Evolutionary conservation across 352 stramenopile genomes (phyloP), one percentile per base, ranked within the genome.

Genomic region (Phytophthora nicotianae): DNA sequence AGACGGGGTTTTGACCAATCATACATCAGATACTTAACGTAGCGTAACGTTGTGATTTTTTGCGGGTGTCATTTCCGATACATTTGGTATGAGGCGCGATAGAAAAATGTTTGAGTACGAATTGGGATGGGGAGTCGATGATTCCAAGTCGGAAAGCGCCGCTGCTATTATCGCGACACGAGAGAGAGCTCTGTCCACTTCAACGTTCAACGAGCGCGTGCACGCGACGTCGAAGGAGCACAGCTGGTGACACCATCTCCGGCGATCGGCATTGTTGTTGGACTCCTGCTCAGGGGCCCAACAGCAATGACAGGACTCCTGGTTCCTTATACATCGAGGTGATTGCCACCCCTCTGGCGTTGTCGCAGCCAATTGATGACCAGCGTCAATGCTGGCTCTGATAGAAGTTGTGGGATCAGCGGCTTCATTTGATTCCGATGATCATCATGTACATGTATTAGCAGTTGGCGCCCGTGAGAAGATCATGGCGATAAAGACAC

Each of bases 351-450:
- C 16, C 11, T 48, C 13, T 37, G 48, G 4, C 14, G 38, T 5
- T 61, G 55, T n/a, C 49, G 52, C 7, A 89, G 60, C 17, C 72
- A 27, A 2, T 75, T 70, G 32, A 88, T 52, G 7, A 76, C 76
- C 21, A 86, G 62, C 11, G 13, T 46, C 17, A 72, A 70, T n/a
- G 67, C 68, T 26, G 81, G 66, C 48, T 81, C 60, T 9, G 74
- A 76, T 50, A 87, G 54, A 45, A 88, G 69, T n/a, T 70, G 64
- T 2, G 50, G 63, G 10, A 65, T 50, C 5, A 87, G 41, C 13
- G 78, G 81, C 49, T 72, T 64, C 19, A 90, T 81, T 20, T 57
- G 56, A 45, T 88, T 72, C 33, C 70, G 71, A 66, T 85, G 52
- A 33, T 20, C 6, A 24, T 14, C 11, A 58, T 35, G 24, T 10